Evolutionary conservation across 2,329 filamentous ascomycete species (phyloP).

Genomic region (Sporothrix humicola): DNA sequence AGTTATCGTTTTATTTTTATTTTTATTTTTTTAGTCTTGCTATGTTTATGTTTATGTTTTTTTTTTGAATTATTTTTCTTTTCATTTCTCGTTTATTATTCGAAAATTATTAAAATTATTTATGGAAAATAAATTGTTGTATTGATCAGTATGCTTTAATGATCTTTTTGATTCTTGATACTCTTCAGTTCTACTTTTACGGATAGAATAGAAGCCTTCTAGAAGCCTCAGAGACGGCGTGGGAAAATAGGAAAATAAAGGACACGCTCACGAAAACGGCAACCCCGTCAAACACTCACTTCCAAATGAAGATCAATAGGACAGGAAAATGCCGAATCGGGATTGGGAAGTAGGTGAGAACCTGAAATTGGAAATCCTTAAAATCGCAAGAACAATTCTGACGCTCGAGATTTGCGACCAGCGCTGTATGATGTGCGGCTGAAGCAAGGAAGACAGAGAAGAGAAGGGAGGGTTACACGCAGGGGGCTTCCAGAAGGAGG

Average conservation of each 20-base stretch:
- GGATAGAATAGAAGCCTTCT: neutral
- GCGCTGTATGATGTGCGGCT: constrained; percentile 1
- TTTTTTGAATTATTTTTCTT: no score
- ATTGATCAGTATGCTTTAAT: no score
- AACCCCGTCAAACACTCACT: neutral
- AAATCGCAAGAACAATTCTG: neutral
- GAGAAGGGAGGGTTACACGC: no score
- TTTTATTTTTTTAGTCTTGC: no score
- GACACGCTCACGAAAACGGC: neutral
- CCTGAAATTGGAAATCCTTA: neutral
- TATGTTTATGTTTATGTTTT: no score
- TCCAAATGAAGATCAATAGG: neutral
- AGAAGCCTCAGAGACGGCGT: neutral
- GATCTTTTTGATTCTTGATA: no score
- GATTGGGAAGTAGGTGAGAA: neutral
- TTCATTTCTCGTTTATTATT: no score
- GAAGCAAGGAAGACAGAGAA: neutral
- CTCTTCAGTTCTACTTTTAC: no score
- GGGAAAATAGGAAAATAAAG: neutral
- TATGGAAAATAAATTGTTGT: no score
- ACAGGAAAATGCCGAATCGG: neutral
- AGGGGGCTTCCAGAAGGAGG: no score
- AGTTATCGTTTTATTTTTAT: no score
- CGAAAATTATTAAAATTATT: no score
- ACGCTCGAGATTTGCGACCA: constrained; percentile 4